Evolutionary conservation across 768 basidiomycete genomes (phyloP).

Genomic region (Suillus paluster): DNA sequence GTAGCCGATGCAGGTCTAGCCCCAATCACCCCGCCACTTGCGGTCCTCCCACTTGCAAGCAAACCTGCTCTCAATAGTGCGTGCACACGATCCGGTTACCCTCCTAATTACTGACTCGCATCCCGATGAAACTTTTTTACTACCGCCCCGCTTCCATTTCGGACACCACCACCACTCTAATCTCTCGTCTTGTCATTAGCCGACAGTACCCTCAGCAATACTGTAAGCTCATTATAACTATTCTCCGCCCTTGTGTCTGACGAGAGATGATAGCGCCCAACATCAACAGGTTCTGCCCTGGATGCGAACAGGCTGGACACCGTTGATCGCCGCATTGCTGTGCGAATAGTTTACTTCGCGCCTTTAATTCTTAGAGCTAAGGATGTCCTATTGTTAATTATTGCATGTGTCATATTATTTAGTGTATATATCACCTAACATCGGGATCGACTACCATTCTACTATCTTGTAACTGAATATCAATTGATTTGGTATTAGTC

Average conservation of each 20-base stretch:
- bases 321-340: slow-evolving; percentile 19
- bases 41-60: slow-evolving; percentile 45
- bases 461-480: slow-evolving; percentile 30
- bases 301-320: slow-evolving; percentile 37
- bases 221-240: slow-evolving; percentile 33
- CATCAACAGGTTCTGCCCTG: slow-evolving; percentile 46
- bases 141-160: background rate
- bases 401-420: slow-evolving; percentile 20
- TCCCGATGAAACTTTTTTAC: background rate
- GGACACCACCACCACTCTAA: background rate
- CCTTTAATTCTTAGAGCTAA: slow-evolving; percentile 16
- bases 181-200: slow-evolving; percentile 25
- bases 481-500: slow-evolving; percentile 14
- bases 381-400: slow-evolving; percentile 26
- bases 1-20: slow-evolving; percentile 56
- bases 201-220: slow-evolving; percentile 52
- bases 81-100: slow-evolving; percentile 17
- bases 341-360: slow-evolving; percentile 10
- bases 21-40: slow-evolving; percentile 52
- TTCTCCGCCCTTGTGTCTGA: slow-evolving; percentile 6
- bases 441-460: slow-evolving; percentile 16
- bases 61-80: slow-evolving; percentile 55
- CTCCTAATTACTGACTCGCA: slow-evolving; percentile 3
- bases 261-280: slow-evolving; percentile 40
- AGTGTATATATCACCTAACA: slow-evolving; percentile 11